Conservation (phyloP, 371 early-diverging fungal species). For the Zopfochytrium polystomum region DNA sequence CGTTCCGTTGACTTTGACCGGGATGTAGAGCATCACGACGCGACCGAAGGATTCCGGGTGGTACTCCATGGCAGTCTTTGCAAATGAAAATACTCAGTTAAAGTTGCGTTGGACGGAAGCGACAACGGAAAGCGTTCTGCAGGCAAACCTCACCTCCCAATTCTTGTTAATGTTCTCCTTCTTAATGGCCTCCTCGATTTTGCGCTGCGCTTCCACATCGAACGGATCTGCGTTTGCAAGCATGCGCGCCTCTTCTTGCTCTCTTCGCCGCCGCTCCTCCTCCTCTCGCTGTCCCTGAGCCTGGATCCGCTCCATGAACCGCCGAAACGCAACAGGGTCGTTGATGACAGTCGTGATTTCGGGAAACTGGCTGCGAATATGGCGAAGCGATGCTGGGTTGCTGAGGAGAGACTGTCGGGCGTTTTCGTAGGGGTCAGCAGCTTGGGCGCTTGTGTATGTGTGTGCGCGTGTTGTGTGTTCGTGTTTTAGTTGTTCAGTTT, state of each 20-base stretch:
- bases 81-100: not conserved
- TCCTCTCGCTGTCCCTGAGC: slow-evolving; percentile 51
- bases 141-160: slow-evolving; percentile 52
- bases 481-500: too few relatives aligned
- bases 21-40: slow-evolving; percentile 86
- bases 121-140: not conserved
- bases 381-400: slow-evolving; percentile 62
- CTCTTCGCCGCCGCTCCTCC: slow-evolving; percentile 47
- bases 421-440: slow-evolving; percentile 55
- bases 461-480: not conserved
- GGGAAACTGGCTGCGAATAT: slow-evolving; percentile 42
- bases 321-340: slow-evolving; percentile 68
- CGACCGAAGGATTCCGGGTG: slow-evolving; percentile 92
- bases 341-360: slow-evolving; percentile 67
- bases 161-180: slow-evolving; percentile 83
- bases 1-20: slow-evolving; percentile 81
- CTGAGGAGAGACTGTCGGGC: slow-evolving; percentile 72
- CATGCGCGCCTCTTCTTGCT: slow-evolving; percentile 31
- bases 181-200: slow-evolving; percentile 84
- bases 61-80: slow-evolving; percentile 89
- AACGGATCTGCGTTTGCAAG: slow-evolving; percentile 74
- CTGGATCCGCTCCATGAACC: slow-evolving; percentile 62
- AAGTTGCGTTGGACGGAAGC: not conserved
- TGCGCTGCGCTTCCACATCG: slow-evolving; percentile 83
- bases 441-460: slow-evolving; percentile 16